Evolutionary conservation across 192 early-diverging fungal genomes (phyloP).

Genomic region (Hyaloraphidium curvatum): DNA sequence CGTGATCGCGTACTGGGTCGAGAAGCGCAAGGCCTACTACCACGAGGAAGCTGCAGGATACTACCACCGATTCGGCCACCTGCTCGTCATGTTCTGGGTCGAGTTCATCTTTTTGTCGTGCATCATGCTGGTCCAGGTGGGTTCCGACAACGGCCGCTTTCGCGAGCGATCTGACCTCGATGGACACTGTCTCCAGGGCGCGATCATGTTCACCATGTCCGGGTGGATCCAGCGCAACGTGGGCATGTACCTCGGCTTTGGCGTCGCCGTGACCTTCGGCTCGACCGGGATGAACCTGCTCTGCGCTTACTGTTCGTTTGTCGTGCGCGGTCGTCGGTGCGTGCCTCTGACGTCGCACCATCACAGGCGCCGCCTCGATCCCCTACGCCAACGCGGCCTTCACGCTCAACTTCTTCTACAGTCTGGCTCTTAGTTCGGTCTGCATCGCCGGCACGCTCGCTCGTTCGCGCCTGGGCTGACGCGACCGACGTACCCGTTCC

Average conservation of each 20-base stretch:
- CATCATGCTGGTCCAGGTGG: neutral
- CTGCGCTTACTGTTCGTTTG: neutral
- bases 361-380: too few species aligned
- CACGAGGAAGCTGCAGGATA: slow-evolving; percentile 2
- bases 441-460: neutral
- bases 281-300: neutral
- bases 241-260: neutral
- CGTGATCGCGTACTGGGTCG: slow-evolving; percentile 1
- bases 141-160: neutral
- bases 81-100: neutral
- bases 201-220: neutral
- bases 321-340: too few species aligned
- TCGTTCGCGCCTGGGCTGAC: neutral
- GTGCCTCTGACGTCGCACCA: too few species aligned
- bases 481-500: too few species aligned
- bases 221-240: neutral
- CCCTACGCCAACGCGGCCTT: slow-evolving; percentile 3
- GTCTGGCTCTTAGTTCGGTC: neutral
- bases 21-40: neutral
- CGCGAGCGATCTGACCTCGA: too few species aligned
- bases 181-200: neutral
- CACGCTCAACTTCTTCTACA: neutral
- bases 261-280: neutral
- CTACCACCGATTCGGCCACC: slow-evolving; percentile 1
- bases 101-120: neutral